Evolutionary conservation across 495 filamentous ascomycete species (phyloP).

Genomic region (Stereocaulon alpinum): DNA sequence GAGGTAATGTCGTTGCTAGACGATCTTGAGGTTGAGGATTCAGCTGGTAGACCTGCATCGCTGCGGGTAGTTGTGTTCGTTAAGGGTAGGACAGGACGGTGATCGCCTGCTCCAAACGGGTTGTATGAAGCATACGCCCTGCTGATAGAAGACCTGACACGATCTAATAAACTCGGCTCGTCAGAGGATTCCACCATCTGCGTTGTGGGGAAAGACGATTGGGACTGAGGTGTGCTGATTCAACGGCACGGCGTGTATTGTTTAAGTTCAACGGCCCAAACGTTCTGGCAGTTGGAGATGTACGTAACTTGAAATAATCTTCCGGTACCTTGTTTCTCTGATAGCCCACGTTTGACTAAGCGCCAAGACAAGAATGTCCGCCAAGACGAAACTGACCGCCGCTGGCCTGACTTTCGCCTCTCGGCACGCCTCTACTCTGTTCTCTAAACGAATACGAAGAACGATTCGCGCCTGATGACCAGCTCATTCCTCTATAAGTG

Average conservation of each 20-base stretch:
- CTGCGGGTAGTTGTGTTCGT: slow-evolving; percentile 28
- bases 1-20: slow-evolving; percentile 13
- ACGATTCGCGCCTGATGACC: neutral
- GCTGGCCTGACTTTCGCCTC: neutral
- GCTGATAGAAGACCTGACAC: slow-evolving; percentile 46
- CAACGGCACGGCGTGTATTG: neutral
- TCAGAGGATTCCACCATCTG: slow-evolving; percentile 58
- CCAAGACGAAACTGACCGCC: neutral
- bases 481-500: neutral
- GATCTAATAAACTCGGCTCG: slow-evolving; percentile 43
- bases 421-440: neutral
- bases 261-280: neutral
- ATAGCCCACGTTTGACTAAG: neutral
- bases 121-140: slow-evolving; percentile 44
- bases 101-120: slow-evolving; percentile 25
- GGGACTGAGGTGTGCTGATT: neutral
- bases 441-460: neutral
- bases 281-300: neutral
- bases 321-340: neutral
- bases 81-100: slow-evolving; percentile 24
- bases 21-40: slow-evolving; percentile 11
- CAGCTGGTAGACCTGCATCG: slow-evolving; percentile 4
- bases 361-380: neutral
- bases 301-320: neutral
- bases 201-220: slow-evolving; percentile 16